phyloP scores from a whole-genome alignment of 441 rosid genomes.

The Corymbia citriodora region DNA sequence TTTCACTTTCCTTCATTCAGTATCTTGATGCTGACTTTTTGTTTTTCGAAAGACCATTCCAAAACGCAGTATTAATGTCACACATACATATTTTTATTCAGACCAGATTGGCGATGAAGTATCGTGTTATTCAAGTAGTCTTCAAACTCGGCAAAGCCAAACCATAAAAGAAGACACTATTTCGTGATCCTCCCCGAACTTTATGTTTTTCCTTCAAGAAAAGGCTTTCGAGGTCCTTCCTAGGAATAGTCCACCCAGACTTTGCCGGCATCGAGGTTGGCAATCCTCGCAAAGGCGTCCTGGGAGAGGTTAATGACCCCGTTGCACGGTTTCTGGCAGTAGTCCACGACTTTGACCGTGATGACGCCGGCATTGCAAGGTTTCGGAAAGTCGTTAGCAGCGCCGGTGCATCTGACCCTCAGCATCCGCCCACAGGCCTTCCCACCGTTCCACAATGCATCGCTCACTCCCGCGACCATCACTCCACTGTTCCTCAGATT shows the following conservation, averaged over 20 bases:
- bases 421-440: slow-evolving; percentile 12
- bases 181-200: background rate
- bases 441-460: slow-evolving; percentile 8
- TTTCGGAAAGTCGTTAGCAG: background rate
- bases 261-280: slow-evolving; percentile 3
- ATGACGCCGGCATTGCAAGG: slow-evolving; percentile 11
- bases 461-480: slow-evolving; percentile 21
- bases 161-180: background rate
- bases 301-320: slow-evolving; percentile 21
- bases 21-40: background rate
- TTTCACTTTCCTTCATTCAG: background rate
- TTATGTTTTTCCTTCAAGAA: background rate
- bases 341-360: slow-evolving; percentile 21
- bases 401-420: slow-evolving; percentile 4
- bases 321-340: slow-evolving; percentile 17
- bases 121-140: background rate
- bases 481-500: background rate
- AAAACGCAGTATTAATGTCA: background rate
- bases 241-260: slow-evolving; percentile 4
- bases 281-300: slow-evolving; percentile 22
- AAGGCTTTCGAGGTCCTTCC: background rate
- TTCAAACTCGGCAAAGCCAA: background rate
- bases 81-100: background rate
- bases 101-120: background rate
- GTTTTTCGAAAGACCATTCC: background rate